Percentiles rank a stretch among this genome's conserved stretches.
These are phyloP conservation scores for Sordariomycetes sp. DNA, from an alignment of 2,329 filamentous ascomycete genomes.

Conservation along the genomic window DNA sequence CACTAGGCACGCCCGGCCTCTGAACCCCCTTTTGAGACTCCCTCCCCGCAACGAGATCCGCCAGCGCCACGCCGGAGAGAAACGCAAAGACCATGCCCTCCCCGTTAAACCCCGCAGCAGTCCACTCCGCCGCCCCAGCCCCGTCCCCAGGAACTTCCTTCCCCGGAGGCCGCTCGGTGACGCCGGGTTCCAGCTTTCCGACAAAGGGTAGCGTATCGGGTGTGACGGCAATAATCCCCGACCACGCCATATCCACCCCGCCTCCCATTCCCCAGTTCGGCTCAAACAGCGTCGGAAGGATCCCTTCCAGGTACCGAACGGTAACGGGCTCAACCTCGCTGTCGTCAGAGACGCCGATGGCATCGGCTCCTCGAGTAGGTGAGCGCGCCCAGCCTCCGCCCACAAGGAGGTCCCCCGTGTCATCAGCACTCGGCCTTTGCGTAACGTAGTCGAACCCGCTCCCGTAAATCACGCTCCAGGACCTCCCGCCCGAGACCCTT, in stretches of 20 bases:
- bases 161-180: constrained; percentile 6
- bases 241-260: constrained; percentile 28
- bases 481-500: constrained; percentile 19
- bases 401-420: constrained; percentile 33
- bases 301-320: constrained; percentile 23
- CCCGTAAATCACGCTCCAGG: constrained; percentile 36
- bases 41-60: constrained; percentile 27
- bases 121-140: constrained; percentile 27
- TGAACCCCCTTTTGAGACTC: constrained; percentile 16
- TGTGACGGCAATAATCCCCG: constrained; percentile 31
- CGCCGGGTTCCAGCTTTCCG: constrained; percentile 23
- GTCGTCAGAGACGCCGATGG: constrained; percentile 34
- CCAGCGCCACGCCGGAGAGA: constrained; percentile 33
- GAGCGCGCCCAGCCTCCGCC: constrained; percentile 37
- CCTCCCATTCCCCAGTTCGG: constrained; percentile 18
- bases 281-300: constrained; percentile 27
- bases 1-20: constrained; percentile 20
- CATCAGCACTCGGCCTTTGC: constrained; percentile 21
- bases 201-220: constrained; percentile 36
- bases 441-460: constrained; percentile 38
- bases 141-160: neutral
- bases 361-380: constrained; percentile 24
- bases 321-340: constrained; percentile 22
- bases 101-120: constrained; percentile 35
- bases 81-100: constrained; percentile 41